These are phyloP conservation scores for Phylloporus sp. DNA, from an alignment of 768 basidiomycete species.

Conservation along the genomic window DNA sequence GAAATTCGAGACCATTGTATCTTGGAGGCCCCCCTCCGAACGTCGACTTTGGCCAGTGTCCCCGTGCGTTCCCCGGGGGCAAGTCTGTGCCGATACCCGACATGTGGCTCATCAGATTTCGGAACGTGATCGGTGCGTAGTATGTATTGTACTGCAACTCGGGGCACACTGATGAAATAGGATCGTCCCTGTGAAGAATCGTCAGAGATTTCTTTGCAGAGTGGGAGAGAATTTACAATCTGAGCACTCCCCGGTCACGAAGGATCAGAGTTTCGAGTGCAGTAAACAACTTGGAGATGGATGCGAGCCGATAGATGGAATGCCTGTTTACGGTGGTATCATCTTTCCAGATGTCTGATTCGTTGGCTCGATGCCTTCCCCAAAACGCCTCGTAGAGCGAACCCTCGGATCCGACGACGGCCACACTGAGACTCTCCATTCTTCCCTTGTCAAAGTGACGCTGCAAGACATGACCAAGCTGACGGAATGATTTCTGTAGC, in stretches of 20 bases:
- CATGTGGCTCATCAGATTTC: constrained; percentile 41
- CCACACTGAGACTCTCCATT: constrained; percentile 48
- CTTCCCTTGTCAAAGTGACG: constrained; percentile 26
- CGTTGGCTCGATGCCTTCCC: constrained; percentile 42
- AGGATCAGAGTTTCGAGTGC: constrained; percentile 45
- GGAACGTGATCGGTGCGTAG: constrained; percentile 34
- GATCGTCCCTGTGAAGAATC: constrained; percentile 39
- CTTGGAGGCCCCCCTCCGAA: constrained; percentile 26
- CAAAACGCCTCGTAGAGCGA: constrained; percentile 42
- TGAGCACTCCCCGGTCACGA: constrained; percentile 40
- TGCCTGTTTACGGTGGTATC: constrained; percentile 34
- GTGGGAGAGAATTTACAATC: constrained; percentile 26
- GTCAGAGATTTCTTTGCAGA: background rate
- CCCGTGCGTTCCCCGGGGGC: constrained; percentile 30
- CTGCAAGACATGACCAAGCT: constrained; percentile 7
- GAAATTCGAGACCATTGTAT: constrained; percentile 29
- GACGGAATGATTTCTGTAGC: constrained; percentile 5
- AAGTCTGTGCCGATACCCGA: constrained; percentile 31
- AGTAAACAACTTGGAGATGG: constrained; percentile 48
- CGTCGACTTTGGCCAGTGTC: constrained; percentile 38
- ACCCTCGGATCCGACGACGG: constrained; percentile 43
- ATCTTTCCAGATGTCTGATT: constrained; percentile 24
- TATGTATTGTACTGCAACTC: constrained; percentile 20
- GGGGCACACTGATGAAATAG: constrained; percentile 33
- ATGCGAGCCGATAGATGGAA: constrained; percentile 49